Evolutionary conservation across 108 stramenopile species (phyloP).

Genomic region (Craspedostauros australis): DNA sequence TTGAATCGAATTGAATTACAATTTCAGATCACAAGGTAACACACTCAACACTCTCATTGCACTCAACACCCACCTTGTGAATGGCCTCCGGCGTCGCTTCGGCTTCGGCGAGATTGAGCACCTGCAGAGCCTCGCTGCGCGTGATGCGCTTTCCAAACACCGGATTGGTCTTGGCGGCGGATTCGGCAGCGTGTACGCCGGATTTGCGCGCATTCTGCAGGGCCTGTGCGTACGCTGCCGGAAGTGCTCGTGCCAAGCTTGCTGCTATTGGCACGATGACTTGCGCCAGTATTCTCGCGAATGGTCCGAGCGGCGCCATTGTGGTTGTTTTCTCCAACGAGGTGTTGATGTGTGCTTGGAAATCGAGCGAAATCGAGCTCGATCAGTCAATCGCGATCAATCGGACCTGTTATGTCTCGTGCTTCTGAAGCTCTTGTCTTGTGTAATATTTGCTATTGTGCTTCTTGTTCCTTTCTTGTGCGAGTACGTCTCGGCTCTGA

Average conservation of each 20-base stretch:
- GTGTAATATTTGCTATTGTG: too few relatives aligned
- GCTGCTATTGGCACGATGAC: conserved; percentile 45
- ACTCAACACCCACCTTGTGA: conserved; percentile 40
- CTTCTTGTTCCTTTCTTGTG: too few relatives aligned
- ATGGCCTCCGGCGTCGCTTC: conserved; percentile 49
- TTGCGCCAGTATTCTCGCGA: conserved; percentile 46
- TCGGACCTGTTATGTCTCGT: too few relatives aligned
- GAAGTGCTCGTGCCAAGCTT: conserved; percentile 42
- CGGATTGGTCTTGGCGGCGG: conserved; percentile 14
- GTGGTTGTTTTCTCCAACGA: background rate
- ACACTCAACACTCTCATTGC: background rate
- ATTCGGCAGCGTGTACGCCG: conserved; percentile 31
- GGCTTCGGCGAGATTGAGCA: conserved; percentile 59
- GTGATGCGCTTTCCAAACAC: conserved; percentile 47
- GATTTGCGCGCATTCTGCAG: conserved; percentile 47
- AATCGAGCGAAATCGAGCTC: background rate
- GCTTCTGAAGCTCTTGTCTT: too few relatives aligned
- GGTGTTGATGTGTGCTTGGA: background rate
- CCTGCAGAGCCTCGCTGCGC: conserved; percentile 52
- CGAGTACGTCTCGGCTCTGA: too few relatives aligned
- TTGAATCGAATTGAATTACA: background rate
- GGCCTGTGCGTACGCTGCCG: conserved; percentile 51
- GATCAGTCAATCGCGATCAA: too few relatives aligned
- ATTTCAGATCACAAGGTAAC: background rate
- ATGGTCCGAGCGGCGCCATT: conserved; percentile 39